phyloP scores from a whole-genome alignment of 768 basidiomycete genomes.

The Polyporus arcularius region DNA sequence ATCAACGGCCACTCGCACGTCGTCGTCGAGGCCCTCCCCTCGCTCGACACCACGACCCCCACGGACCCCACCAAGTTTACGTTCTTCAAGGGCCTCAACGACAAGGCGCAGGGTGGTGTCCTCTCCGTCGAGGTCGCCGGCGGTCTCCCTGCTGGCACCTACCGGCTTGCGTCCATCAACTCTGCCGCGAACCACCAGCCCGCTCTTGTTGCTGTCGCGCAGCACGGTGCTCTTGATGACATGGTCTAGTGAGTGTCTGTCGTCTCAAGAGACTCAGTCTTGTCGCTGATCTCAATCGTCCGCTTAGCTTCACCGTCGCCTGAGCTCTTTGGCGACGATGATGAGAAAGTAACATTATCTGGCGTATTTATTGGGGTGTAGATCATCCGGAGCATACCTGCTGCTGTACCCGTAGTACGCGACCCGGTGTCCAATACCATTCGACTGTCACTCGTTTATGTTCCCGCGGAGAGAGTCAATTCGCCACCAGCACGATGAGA shows the following conservation, averaged over 20 bases:
- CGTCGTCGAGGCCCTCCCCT: slow-evolving; percentile 53
- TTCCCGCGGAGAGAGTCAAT: no score
- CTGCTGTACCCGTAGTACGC: slow-evolving; percentile 8
- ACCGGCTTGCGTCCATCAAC: slow-evolving; percentile 47
- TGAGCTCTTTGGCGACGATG: neutral
- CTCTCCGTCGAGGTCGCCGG: slow-evolving; percentile 49
- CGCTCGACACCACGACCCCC: slow-evolving; percentile 49
- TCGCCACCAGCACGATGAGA: no score
- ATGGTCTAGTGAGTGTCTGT: slow-evolving; percentile 30
- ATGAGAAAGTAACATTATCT: neutral
- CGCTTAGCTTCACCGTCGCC: slow-evolving; percentile 21
- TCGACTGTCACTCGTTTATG: neutral
- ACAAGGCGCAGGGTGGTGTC: slow-evolving; percentile 43
- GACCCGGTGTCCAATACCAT: neutral
- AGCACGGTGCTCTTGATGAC: slow-evolving; percentile 41
- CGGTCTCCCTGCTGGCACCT: slow-evolving; percentile 56
- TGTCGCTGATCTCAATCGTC: neutral
- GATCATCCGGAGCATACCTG: slow-evolving; percentile 1
- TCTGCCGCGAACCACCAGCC: slow-evolving; percentile 45
- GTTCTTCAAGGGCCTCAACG: slow-evolving; percentile 60
- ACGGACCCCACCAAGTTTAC: slow-evolving; percentile 53
- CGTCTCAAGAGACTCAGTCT: neutral
- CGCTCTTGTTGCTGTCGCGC: slow-evolving; percentile 36
- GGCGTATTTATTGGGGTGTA: slow-evolving; percentile 16
- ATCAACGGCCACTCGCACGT: slow-evolving; percentile 66